A percentile compares a stretch with the other conserved stretches of the same genome.
Evolutionary conservation across 75 land plant genomes (phyloP).

Genomic region (Ceratopteris richardii): DNA sequence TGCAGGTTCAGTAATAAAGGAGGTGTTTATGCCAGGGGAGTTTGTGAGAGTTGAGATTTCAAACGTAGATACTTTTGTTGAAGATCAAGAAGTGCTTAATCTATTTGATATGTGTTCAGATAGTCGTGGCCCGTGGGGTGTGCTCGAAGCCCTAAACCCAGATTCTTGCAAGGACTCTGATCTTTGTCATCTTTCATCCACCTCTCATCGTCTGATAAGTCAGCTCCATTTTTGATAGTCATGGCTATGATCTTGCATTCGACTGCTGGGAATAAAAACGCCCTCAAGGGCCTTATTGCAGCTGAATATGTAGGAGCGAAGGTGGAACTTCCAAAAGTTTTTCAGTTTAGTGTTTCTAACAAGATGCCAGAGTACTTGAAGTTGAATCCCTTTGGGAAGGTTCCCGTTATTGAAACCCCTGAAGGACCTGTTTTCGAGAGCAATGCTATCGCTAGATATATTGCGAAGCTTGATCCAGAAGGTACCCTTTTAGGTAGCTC

Average conservation of each 20-base stretch:
- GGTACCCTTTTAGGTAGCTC: constrained; percentile 58
- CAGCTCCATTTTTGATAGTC: no score
- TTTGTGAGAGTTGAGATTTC: no score
- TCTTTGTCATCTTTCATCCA: no score
- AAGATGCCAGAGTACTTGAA: constrained; percentile 78
- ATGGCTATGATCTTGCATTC: no score
- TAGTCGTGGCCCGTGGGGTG: no score
- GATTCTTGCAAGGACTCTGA: no score
- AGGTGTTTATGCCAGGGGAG: no score
- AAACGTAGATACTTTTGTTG: no score
- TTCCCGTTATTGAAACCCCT: constrained; percentile 87
- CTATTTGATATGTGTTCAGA: constrained; percentile 35
- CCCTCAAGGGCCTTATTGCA: constrained; percentile 61
- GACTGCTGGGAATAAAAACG: constrained; percentile 67
- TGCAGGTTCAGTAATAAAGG: no score
- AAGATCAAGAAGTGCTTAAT: no score
- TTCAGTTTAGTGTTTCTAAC: constrained; percentile 82
- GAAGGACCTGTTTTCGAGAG: constrained; percentile 93
- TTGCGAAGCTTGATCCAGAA: constrained; percentile 50
- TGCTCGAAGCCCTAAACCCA: no score
- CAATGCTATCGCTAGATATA: constrained; percentile 92
- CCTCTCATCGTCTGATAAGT: no score
- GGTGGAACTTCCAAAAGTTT: constrained; percentile 43
- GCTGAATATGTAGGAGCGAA: constrained; percentile 72
- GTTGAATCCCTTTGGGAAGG: constrained; percentile 97